A percentile compares a stretch with the other conserved stretches of the same genome.
Evolutionary conservation across 2,329 filamentous ascomycete species (phyloP).

Genomic region (Aspergillus piperis): DNA sequence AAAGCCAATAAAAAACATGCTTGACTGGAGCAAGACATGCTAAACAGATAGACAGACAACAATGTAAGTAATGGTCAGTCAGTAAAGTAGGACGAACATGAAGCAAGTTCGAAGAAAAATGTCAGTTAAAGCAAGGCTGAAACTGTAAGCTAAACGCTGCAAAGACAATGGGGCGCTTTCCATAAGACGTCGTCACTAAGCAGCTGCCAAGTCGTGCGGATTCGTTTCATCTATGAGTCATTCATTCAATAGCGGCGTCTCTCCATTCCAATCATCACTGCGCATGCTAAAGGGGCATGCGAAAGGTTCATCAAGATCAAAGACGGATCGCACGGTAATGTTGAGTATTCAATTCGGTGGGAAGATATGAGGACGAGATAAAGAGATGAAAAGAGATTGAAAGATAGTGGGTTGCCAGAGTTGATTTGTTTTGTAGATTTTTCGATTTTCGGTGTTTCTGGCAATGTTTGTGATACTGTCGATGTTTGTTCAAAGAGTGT

Average conservation of each 20-base stretch:
- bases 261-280: constrained; percentile 28
- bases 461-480: background rate
- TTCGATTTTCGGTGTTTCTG: background rate
- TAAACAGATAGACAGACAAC: constrained; percentile 4
- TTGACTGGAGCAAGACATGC: constrained; percentile 3
- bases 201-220: constrained; percentile 5
- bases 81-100: constrained; percentile 10
- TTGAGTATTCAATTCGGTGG: constrained; percentile 12
- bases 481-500: constrained; percentile 14
- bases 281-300: constrained; percentile 9
- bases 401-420: constrained; percentile 2
- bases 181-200: constrained; percentile 14
- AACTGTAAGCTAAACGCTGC: constrained; percentile 14
- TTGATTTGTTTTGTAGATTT: constrained; percentile 3
- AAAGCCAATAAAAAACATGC: background rate
- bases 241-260: constrained; percentile 27
- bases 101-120: constrained; percentile 16
- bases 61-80: background rate
- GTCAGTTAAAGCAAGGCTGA: constrained; percentile 11
- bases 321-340: constrained; percentile 9
- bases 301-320: constrained; percentile 12
- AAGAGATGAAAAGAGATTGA: constrained; percentile 11
- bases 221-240: constrained; percentile 26
- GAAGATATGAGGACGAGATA: constrained; percentile 2
- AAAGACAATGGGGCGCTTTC: constrained; percentile 15